A percentile compares a stretch with the other conserved stretches of the same genome.
Conservation (phyloP, 176 grass and related monocot genomes). For the Oryza coarctata region DNA sequence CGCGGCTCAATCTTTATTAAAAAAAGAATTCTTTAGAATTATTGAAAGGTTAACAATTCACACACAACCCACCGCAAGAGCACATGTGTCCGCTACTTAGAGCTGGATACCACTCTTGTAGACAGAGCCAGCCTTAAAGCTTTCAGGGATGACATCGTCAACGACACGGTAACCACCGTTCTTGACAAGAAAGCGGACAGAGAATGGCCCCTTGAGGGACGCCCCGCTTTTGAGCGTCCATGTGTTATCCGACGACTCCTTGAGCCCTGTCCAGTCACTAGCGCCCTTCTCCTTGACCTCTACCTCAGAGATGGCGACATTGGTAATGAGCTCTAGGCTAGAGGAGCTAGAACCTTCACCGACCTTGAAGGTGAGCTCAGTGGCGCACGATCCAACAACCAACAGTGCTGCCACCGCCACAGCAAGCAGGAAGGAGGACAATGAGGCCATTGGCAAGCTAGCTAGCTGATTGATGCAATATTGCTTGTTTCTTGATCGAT, state of each 20-base stretch:
- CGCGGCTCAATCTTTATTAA: not conserved
- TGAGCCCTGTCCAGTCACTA: not conserved
- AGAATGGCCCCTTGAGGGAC: not conserved
- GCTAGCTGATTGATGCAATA: not conserved
- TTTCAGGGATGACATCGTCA: not conserved
- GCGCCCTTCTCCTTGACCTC: not conserved
- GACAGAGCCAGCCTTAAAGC: not conserved
- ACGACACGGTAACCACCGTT: not conserved
- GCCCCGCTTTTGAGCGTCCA: not conserved
- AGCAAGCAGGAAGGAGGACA: not conserved
- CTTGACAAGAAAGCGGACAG: not conserved
- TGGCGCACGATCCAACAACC: not conserved
- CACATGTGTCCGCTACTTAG: not conserved
- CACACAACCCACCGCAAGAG: not conserved
- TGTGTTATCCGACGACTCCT: not conserved
- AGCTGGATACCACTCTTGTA: not conserved
- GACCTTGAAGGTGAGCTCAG: not conserved
- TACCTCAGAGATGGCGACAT: not conserved
- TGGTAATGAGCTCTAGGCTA: not conserved
- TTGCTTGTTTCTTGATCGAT: not conserved
- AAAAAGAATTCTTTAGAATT: not conserved
- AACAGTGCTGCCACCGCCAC: not conserved
- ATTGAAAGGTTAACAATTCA: not conserved
- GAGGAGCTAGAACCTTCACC: not conserved
- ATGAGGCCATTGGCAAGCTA: not conserved